Percentiles rank a stretch among this genome's conserved stretches.
These are phyloP conservation scores for Fusarium continuum DNA, from an alignment of 2,329 filamentous ascomycete genomes.

Conservation along the genomic window DNA sequence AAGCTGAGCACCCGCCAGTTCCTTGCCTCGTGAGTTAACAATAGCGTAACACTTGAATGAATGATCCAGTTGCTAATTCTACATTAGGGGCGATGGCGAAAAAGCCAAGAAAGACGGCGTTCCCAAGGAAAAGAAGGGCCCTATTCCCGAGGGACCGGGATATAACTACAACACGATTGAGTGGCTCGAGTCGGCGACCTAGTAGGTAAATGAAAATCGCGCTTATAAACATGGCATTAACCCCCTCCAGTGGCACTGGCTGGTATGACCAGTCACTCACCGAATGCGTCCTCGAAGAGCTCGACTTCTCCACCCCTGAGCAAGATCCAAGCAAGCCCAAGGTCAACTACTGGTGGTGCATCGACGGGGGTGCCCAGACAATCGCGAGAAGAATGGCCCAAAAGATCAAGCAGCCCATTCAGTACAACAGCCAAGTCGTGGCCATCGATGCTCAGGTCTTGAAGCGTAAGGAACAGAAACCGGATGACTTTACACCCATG, in stretches of 20 bases:
- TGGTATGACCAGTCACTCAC: slow-evolving; percentile 38
- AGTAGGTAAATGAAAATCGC: slow-evolving; percentile 5
- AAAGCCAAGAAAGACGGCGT: no score
- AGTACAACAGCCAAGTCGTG: slow-evolving; percentile 19
- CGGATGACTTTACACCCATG: not conserved
- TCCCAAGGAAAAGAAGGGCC: not conserved
- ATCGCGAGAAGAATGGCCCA: slow-evolving; percentile 23
- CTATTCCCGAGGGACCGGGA: not conserved
- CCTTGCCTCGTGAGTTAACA: slow-evolving; percentile 25
- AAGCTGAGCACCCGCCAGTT: slow-evolving; percentile 33
- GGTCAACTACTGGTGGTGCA: slow-evolving; percentile 32
- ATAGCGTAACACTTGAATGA: no score
- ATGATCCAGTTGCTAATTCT: not conserved
- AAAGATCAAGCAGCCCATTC: not conserved
- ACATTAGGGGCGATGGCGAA: not conserved
- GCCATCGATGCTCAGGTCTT: slow-evolving; percentile 23
- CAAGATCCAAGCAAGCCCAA: not conserved
- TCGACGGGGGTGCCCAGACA: slow-evolving; percentile 26
- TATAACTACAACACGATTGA: slow-evolving; percentile 39
- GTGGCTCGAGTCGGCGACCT: slow-evolving; percentile 35
- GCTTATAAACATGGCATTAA: not conserved
- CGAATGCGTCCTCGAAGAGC: slow-evolving; percentile 30
- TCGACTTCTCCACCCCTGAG: slow-evolving; percentile 23
- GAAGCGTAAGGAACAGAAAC: not conserved
- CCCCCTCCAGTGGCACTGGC: slow-evolving; percentile 10